A percentile compares a stretch with the other conserved stretches of the same genome.
phyloP scores from a whole-genome alignment of 2,329 filamentous ascomycete species.

The Pseudogymnoascus sp. region DNA sequence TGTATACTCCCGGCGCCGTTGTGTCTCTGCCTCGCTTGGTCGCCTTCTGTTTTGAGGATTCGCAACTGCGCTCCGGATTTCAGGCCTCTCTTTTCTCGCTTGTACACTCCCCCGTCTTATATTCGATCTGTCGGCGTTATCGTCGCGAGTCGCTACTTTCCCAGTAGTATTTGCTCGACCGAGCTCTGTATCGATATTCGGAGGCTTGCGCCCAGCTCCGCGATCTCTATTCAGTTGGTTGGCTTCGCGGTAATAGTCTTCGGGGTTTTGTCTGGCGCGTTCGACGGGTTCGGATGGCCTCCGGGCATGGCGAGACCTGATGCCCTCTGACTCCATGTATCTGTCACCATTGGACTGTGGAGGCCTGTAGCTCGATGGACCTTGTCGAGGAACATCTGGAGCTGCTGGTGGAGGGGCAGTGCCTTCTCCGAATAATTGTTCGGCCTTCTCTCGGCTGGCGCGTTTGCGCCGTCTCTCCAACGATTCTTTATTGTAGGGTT shows the following conservation, averaged over 20 bases:
- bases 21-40: conserved; percentile 28
- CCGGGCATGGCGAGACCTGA: conserved; percentile 25
- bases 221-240: not conserved
- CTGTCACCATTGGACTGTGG: conserved; percentile 36
- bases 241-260: conserved; percentile 14
- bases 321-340: not conserved
- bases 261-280: conserved; percentile 11
- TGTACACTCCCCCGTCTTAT: conserved; percentile 15
- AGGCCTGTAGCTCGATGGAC: conserved; percentile 49
- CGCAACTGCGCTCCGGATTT: conserved; percentile 17
- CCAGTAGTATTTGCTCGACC: not conserved
- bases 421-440: conserved; percentile 29
- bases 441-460: conserved; percentile 37
- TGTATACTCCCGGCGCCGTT: conserved; percentile 55
- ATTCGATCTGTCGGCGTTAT: conserved; percentile 11
- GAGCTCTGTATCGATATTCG: not conserved
- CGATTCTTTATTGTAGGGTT: conserved; percentile 35
- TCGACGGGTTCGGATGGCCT: conserved; percentile 24
- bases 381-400: conserved; percentile 52
- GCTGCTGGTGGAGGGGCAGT: conserved; percentile 39
- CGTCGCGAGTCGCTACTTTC: conserved; percentile 13
- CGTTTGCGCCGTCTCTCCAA: conserved; percentile 38
- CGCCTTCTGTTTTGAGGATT: conserved; percentile 28
- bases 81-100: conserved; percentile 16
- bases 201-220: not conserved